Evolutionary conservation across 179 eudicot genomes (phyloP).

Genomic region (Pouteria campechiana): DNA sequence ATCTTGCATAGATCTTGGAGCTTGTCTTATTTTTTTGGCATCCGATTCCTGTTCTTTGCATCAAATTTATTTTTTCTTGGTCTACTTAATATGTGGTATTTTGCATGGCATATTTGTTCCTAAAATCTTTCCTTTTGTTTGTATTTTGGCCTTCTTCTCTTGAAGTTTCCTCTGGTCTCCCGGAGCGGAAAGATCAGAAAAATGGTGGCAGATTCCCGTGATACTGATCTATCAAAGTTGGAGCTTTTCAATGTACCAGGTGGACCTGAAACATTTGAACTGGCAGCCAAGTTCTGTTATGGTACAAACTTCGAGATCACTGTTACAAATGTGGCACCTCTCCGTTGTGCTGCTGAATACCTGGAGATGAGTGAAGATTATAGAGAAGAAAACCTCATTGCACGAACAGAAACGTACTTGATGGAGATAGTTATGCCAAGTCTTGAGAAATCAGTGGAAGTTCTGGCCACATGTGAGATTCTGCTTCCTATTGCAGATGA

Average conservation of each 20-base stretch:
- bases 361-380: constrained; percentile 61
- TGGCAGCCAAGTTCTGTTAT: constrained; percentile 63
- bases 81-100: too few relatives aligned
- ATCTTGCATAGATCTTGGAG: too few relatives aligned
- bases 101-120: too few relatives aligned
- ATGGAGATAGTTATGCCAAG: constrained; percentile 33
- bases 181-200: constrained; percentile 56
- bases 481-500: constrained; percentile 30
- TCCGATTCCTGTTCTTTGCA: too few relatives aligned
- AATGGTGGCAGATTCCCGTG: constrained; percentile 46
- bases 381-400: constrained; percentile 39
- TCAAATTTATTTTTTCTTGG: too few relatives aligned
- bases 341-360: constrained; percentile 53
- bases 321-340: constrained; percentile 38
- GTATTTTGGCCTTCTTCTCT: too few relatives aligned
- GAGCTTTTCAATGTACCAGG: constrained; percentile 51
- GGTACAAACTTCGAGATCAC: constrained; percentile 67
- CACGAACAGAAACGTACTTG: constrained; percentile 50
- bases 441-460: constrained; percentile 48
- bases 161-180: constrained; percentile 54
- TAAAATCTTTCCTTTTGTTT: too few relatives aligned
- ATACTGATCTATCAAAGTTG: constrained; percentile 23
- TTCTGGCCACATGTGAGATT: constrained; percentile 38
- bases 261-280: constrained; percentile 44
- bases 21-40: too few relatives aligned